Percentiles rank a stretch among this genome's conserved stretches.
Conservation (phyloP, 1,139 yeast genomes). For the Waltiozyma sp. region DNA sequence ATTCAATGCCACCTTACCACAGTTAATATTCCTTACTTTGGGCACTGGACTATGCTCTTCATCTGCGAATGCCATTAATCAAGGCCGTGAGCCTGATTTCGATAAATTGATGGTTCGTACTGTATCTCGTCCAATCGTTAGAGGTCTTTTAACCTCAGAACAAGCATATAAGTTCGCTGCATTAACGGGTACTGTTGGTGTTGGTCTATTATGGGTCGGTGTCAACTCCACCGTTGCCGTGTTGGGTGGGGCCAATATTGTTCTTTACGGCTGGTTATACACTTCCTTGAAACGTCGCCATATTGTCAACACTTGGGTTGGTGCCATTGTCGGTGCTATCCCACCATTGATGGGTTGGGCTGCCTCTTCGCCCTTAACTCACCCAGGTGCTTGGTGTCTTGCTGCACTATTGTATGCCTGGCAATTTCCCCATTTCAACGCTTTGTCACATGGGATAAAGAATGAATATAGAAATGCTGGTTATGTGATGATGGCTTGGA, state of each 20-base stretch:
- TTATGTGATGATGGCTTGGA: constrained; percentile 92
- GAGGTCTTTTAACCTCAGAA: constrained; percentile 62
- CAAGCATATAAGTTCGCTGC: constrained; percentile 81
- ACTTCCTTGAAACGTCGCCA: constrained; percentile 81
- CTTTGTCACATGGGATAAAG: constrained; percentile 79
- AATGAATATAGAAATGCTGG: constrained; percentile 89
- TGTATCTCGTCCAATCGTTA: constrained; percentile 79
- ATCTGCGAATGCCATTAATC: constrained; percentile 92
- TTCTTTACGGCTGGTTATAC: constrained; percentile 78
- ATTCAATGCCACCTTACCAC: constrained; percentile 53
- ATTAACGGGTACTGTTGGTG: constrained; percentile 60
- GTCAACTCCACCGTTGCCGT: constrained; percentile 79
- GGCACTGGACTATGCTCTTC: constrained; percentile 90
- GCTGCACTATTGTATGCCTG: constrained; percentile 89
- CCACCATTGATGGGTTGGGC: constrained; percentile 99
- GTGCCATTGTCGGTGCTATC: constrained; percentile 95
- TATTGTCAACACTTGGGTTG: constrained; percentile 94
- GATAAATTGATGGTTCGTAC: constrained; percentile 88
- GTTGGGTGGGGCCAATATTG: constrained; percentile 69
- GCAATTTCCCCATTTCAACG: constrained; percentile 98
- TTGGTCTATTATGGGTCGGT: constrained; percentile 57
- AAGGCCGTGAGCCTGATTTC: constrained; percentile 91
- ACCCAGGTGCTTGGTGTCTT: constrained; percentile 93
- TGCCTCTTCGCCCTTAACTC: constrained; percentile 68
- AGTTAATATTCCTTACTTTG: constrained; percentile 57